Conservation (phyloP, 2,329 filamentous ascomycete genomes). For the Fonsecaea pedrosoi region DNA sequence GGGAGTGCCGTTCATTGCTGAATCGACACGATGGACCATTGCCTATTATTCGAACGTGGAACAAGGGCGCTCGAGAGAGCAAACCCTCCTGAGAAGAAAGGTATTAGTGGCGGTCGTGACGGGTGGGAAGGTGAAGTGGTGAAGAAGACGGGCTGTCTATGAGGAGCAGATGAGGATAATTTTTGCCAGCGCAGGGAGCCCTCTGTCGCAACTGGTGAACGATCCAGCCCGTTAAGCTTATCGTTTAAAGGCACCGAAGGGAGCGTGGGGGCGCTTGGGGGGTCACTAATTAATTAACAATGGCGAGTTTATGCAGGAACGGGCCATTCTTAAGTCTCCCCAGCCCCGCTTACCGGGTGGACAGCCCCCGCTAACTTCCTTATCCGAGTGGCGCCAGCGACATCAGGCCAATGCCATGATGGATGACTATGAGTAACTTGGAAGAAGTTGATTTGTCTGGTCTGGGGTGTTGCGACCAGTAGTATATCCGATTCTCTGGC, state of each 20-base stretch:
- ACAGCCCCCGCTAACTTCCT: constrained; percentile 7
- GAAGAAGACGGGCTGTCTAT: not conserved
- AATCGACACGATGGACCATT: constrained; percentile 32
- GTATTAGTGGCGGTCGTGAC: not conserved
- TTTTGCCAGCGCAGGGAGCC: constrained; percentile 4
- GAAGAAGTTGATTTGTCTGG: too few relatives aligned
- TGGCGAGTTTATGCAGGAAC: constrained; percentile 14
- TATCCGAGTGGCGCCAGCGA: constrained; percentile 36
- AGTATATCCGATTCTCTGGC: not conserved
- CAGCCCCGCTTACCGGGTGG: not conserved
- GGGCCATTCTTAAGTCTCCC: not conserved
- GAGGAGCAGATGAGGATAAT: not conserved
- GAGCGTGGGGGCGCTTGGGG: not conserved
- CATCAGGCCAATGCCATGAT: constrained; percentile 2
- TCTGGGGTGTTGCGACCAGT: too few relatives aligned
- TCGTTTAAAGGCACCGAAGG: constrained; percentile 10
- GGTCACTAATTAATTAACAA: not conserved
- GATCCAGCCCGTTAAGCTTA: constrained; percentile 19
- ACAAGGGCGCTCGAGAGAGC: constrained; percentile 4
- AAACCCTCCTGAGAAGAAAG: not conserved
- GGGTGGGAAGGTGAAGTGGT: constrained; percentile 7
- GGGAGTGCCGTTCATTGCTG: constrained; percentile 32
- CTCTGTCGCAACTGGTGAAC: constrained; percentile 1
- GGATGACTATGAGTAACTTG: not conserved
- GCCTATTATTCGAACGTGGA: not conserved